Percentiles rank a stretch among this genome's conserved stretches.
phyloP scores from a whole-genome alignment of 2,329 filamentous ascomycete genomes.

The Talaromyces sp. region DNA sequence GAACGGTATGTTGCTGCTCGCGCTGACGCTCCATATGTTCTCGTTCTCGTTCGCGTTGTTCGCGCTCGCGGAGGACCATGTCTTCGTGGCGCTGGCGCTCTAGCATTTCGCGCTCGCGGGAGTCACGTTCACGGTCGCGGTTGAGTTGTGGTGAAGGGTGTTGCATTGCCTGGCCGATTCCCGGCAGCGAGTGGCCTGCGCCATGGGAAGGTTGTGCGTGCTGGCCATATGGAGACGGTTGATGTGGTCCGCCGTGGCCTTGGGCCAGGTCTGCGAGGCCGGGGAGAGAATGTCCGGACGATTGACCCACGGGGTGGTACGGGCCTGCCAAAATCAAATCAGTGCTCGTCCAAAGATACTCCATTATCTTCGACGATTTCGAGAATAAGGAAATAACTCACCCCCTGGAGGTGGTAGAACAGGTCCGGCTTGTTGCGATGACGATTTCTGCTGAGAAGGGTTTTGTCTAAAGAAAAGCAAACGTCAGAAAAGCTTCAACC shows the following conservation, averaged over 20 bases:
- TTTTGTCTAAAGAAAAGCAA: constrained; percentile 32
- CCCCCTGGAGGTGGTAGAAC: constrained; percentile 40
- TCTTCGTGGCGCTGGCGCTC: constrained; percentile 55
- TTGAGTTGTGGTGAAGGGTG: constrained; percentile 43
- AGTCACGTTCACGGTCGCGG: constrained; percentile 49
- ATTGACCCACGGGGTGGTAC: constrained; percentile 41
- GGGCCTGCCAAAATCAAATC: constrained; percentile 30
- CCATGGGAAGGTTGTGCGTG: constrained; percentile 38
- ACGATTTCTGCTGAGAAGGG: constrained; percentile 37
- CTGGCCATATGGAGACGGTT: constrained; percentile 42
- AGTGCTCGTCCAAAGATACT: not conserved
- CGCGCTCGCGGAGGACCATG: constrained; percentile 54
- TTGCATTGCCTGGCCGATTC: constrained; percentile 42
- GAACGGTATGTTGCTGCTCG: constrained; percentile 64
- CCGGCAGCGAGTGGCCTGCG: constrained; percentile 38
- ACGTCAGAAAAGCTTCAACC: constrained; percentile 7
- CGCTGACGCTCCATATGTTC: constrained; percentile 56
- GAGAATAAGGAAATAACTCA: constrained; percentile 26
- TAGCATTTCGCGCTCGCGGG: constrained; percentile 52
- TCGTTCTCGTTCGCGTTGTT: constrained; percentile 48
- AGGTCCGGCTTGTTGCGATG: constrained; percentile 36
- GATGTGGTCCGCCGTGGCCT: constrained; percentile 39
- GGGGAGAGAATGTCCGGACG: constrained; percentile 45
- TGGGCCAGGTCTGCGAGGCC: constrained; percentile 47
- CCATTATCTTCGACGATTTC: not conserved